Conservation (phyloP, 2,329 filamentous ascomycete species). For the Verticillium nubilum region DNA sequence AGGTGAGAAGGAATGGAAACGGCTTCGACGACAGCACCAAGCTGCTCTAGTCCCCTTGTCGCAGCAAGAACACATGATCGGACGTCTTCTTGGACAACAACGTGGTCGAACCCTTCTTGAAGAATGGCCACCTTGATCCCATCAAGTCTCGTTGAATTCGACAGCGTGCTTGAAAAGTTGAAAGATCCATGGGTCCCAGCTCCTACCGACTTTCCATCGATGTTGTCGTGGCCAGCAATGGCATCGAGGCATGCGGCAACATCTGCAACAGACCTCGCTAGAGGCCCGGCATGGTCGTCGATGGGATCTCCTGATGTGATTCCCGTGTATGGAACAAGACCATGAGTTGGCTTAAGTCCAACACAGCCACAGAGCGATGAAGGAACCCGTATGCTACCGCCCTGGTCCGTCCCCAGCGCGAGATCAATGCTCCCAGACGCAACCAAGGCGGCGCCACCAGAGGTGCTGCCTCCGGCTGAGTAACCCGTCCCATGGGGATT, state of each 20-base stretch:
- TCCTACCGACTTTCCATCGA: constrained; percentile 38
- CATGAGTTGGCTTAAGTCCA: constrained; percentile 46
- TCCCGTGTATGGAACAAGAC: constrained; percentile 45
- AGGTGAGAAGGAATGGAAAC: constrained; percentile 44
- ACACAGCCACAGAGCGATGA: constrained; percentile 29
- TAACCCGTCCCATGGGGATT: constrained; percentile 39
- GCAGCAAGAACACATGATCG: constrained; percentile 35
- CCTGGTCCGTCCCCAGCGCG: constrained; percentile 42
- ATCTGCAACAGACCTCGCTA: constrained; percentile 33
- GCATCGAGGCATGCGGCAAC: constrained; percentile 35
- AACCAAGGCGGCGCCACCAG: constrained; percentile 40
- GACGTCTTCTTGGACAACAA: constrained; percentile 31
- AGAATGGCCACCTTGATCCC: constrained; percentile 36
- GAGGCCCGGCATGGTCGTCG: constrained; percentile 44
- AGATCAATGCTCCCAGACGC: constrained; percentile 35
- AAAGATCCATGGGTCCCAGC: constrained; percentile 21
- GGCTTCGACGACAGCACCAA: constrained; percentile 44
- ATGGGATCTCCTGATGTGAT: constrained; percentile 41
- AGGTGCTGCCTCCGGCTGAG: constrained; percentile 42
- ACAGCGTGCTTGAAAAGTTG: constrained; percentile 16
- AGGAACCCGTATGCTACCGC: constrained; percentile 39
- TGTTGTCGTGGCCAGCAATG: constrained; percentile 41
- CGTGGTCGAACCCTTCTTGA: constrained; percentile 35
- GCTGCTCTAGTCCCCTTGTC: constrained; percentile 28
- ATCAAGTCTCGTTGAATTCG: constrained; percentile 15